Base-by-base conservation (phyloP, 805 yeast species). In the Jamesozyma jinghongensis region DNA sequence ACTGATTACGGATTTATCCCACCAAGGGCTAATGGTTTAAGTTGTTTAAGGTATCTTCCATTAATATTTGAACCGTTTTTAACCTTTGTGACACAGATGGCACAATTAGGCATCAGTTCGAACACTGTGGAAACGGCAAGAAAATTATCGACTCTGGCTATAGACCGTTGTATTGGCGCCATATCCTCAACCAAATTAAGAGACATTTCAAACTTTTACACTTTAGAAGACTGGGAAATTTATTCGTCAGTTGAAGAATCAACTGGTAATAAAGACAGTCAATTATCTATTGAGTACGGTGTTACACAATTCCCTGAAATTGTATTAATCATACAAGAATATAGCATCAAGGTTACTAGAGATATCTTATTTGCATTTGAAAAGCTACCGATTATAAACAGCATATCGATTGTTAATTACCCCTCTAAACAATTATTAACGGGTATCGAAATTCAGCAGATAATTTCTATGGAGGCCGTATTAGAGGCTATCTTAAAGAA, bases 1-100 rank as follows among this genome's bases (percentile, higher is more conserved):
- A 35, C 48, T 5, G 59, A 61, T 28, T 74, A 66, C 54, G 79
- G 80, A 1, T 79, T 77, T 50, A 54, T 80, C 18, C 88, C 90
- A 3, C 79, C 81, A 1, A 66, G 67, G 40, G 68, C 86, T 1
- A 83, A 81, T 52, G 73, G 81, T 7, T 62, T 83, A 19, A 69
- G 84, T 35, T 68, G 81, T 2, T 56, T 77, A 28, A 67, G 72
- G 47, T 77, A 73, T 49, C 55, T 75, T 30, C 69, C 77, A 1
- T 59, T 61, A 20, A 61, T 79, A 13, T 65, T 73, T 19, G 65
- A 64, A 3, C 63, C 67, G 2, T 57, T 80, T 8, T 57, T 66
- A 25, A 56, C 62, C 20, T 60, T 67, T 20, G 59, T 70, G 32
- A 66, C 67, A 33, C 70, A 68, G 37, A 49, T 76, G 26, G 71